Percentiles rank a stretch among this genome's conserved stretches.
These are phyloP conservation scores for Fusarium sp. DNA, from an alignment of 2,329 filamentous ascomycete genomes.

Conservation along the genomic window DNA sequence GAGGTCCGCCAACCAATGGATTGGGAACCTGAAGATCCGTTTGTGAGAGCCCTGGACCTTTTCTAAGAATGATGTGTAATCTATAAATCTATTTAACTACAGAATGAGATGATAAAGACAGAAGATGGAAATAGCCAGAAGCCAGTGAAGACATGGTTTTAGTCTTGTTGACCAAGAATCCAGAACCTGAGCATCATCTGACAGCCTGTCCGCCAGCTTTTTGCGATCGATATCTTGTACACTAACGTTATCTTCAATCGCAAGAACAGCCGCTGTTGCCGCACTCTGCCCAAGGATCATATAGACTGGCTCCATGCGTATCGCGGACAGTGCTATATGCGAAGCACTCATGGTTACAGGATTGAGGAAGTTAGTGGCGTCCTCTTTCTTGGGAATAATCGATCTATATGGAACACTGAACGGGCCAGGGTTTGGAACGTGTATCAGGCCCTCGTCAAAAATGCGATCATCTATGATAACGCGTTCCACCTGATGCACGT, in stretches of 20 bases:
- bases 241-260: slow-evolving; percentile 26
- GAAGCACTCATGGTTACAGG: slow-evolving; percentile 36
- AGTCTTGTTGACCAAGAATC: not conserved
- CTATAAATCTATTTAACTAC: not conserved
- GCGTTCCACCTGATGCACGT: slow-evolving; percentile 33
- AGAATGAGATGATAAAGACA: not conserved
- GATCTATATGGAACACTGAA: slow-evolving; percentile 27
- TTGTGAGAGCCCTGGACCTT: not conserved
- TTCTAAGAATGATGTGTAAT: not conserved
- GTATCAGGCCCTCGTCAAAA: slow-evolving; percentile 27
- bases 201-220: slow-evolving; percentile 10
- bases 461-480: slow-evolving; percentile 23
- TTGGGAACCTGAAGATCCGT: not conserved
- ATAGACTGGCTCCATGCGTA: slow-evolving; percentile 40
- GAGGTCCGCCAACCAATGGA: not conserved
- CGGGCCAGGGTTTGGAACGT: slow-evolving; percentile 18
- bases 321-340: slow-evolving; percentile 33
- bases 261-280: slow-evolving; percentile 26
- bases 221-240: slow-evolving; percentile 30
- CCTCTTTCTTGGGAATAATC: slow-evolving; percentile 3
- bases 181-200: slow-evolving; percentile 20
- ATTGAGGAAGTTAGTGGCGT: slow-evolving; percentile 35
- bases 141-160: not conserved
- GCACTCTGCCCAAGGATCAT: slow-evolving; percentile 41
- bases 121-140: too few relatives aligned